A percentile compares a stretch with the other conserved stretches of the same genome.
Conservation (phyloP, 2,329 filamentous ascomycete species). For the Fusarium globosum region DNA sequence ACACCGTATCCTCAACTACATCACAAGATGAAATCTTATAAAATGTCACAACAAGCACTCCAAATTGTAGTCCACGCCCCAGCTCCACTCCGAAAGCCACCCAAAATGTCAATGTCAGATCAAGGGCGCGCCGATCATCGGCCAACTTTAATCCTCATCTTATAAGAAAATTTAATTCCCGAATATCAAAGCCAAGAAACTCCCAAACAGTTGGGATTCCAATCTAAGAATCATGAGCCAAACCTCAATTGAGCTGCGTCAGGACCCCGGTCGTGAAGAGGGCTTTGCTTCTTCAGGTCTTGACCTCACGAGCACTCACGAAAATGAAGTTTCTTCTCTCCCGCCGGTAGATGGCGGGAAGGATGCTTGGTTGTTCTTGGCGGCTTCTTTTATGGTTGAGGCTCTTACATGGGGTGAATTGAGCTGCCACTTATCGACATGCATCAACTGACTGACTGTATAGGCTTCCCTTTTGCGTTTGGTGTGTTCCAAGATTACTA, state of each 20-base stretch:
- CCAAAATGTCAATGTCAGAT: constrained; percentile 9
- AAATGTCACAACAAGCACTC: too few species aligned
- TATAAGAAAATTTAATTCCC: background rate
- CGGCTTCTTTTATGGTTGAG: constrained; percentile 48
- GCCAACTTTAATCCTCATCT: background rate
- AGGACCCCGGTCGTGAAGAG: background rate
- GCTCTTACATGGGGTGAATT: constrained; percentile 49
- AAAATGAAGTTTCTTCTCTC: constrained; percentile 22
- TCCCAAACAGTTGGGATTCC: background rate
- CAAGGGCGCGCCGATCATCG: constrained; percentile 14
- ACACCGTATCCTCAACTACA: background rate
- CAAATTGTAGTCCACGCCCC: background rate
- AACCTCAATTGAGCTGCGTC: constrained; percentile 2
- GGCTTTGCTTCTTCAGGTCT: background rate
- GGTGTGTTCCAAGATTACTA: constrained; percentile 80
- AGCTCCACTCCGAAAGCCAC: background rate
- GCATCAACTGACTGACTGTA: accelerated
- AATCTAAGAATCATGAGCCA: background rate
- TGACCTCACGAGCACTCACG: background rate
- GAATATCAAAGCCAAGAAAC: background rate
- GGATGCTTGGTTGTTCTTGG: constrained; percentile 50
- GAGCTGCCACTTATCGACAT: too few species aligned
- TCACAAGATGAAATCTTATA: accelerated
- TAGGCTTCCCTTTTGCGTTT: constrained; percentile 75
- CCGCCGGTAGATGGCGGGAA: constrained; percentile 49